Percentiles rank a stretch among this genome's conserved stretches.
These are phyloP conservation scores for Boletellus ananiceps DNA, from an alignment of 768 basidiomycete species.

Conservation along the genomic window DNA sequence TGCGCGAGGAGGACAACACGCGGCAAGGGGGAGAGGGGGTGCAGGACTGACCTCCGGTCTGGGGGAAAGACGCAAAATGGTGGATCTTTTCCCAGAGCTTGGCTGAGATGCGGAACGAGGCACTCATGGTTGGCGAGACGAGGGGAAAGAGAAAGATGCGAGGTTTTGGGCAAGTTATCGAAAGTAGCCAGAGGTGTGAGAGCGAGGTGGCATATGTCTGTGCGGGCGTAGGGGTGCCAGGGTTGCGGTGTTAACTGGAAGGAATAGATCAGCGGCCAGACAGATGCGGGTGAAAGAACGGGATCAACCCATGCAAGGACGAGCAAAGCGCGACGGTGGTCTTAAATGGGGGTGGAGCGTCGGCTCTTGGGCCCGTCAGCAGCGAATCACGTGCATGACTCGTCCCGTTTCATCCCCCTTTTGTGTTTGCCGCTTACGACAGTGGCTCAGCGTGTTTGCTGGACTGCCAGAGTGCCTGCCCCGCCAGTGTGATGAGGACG, in stretches of 20 bases:
- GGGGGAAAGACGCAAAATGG: constrained; percentile 88
- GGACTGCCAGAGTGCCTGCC: too few relatives aligned
- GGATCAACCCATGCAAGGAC: constrained; percentile 18
- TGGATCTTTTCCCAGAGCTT: constrained; percentile 87
- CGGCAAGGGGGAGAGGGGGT: neutral
- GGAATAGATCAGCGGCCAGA: neutral
- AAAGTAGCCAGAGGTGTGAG: constrained; percentile 1
- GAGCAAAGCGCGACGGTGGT: neutral
- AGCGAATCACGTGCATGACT: constrained; percentile 14
- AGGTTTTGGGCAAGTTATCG: constrained; percentile 10
- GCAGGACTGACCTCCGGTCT: constrained; percentile 69
- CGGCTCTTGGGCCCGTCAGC: neutral
- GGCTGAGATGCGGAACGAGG: constrained; percentile 63
- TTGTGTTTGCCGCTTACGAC: neutral
- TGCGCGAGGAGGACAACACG: too few relatives aligned
- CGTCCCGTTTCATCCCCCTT: neutral
- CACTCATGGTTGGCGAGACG: constrained; percentile 30
- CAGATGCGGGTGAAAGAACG: neutral
- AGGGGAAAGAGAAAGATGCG: neutral
- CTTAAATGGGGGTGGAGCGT: constrained; percentile 6
- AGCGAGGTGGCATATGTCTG: constrained; percentile 21
- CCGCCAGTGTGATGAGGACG: neutral
- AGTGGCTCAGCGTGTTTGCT: too few relatives aligned
- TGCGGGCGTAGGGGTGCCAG: constrained; percentile 20
- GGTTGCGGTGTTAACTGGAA: neutral